Evolutionary conservation across 2,329 filamentous ascomycete genomes (phyloP), one percentile per base, ranked within the genome.

Genomic region (Ambrosiella xylebori): DNA sequence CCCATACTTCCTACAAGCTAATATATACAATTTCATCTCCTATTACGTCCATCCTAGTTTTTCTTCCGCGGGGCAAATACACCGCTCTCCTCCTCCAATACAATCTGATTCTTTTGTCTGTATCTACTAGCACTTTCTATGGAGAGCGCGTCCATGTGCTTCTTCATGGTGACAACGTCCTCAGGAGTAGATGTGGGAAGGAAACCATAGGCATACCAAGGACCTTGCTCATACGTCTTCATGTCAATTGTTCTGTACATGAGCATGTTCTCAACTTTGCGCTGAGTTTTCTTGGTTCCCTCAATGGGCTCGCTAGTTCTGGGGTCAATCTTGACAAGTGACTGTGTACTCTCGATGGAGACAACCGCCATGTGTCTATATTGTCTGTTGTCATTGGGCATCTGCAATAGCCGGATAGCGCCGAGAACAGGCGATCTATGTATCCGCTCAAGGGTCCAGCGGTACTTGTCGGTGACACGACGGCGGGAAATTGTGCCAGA

Each of bases 171-270:
- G 35, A 63, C 40, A 61, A 70, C 74, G 4, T 59, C 62, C 61
- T 78, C 70, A 1, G 76, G 65, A 0, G 74, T 76, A 11, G 76
- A 80, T 63, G 78, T 74, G 47, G 75, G 67, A 37, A 79, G 70
- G 17, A 79, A 84, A 12, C 84, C 84, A 77, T 82, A 84, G 55
- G 86, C 68, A 65, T 72, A 74, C 84, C 84, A 88, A 1, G 74
- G 71, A 36, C 67, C 69, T 58, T 73, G 67, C 65, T 71, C 66
- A 62, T 71, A 77, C 17, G 76, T 78, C 57, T 65, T 68, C 52
- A 69, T 70, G 65, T 75, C 69, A 49, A 77, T 62, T 37, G 68
- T 59, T 36, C 74, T 65, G 65, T 80, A 78, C 51, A 88, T 63
- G 44, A 85, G 81, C 3, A 88, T 62, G 64, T 86, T 80, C 71